These are phyloP conservation scores for Yamadazyma ubonensis DNA, from an alignment of 805 yeast species.

Conservation along the genomic window DNA sequence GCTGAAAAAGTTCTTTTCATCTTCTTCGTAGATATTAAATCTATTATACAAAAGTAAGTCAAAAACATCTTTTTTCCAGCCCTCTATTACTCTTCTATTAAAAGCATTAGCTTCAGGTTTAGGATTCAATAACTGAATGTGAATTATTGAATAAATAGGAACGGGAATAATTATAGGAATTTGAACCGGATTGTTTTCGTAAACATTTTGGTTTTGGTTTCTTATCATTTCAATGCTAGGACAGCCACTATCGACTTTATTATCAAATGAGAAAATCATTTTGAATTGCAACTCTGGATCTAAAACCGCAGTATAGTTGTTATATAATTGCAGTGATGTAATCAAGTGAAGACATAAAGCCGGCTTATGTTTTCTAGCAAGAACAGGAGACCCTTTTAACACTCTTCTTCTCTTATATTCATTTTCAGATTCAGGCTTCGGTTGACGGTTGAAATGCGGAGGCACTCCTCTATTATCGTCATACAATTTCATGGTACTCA, in stretches of 20 bases:
- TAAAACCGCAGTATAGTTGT: constrained; percentile 25
- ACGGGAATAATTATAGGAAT: constrained; percentile 38
- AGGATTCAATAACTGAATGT: constrained; percentile 18
- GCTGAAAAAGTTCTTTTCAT: constrained; percentile 20
- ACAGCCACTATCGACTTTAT: constrained; percentile 27
- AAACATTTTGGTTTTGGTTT: constrained; percentile 10
- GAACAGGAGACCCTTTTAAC: background rate
- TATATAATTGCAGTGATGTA: constrained; percentile 35
- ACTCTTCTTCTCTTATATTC: constrained; percentile 12
- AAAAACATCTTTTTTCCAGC: constrained; percentile 34
- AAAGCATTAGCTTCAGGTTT: constrained; percentile 14
- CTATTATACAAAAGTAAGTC: constrained; percentile 31
- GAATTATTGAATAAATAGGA: constrained; percentile 23
- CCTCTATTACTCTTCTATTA: constrained; percentile 21
- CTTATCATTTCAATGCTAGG: constrained; percentile 39
- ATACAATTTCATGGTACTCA: constrained; percentile 61
- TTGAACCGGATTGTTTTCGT: constrained; percentile 13
- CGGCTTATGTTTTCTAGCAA: constrained; percentile 8
- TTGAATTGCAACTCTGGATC: constrained; percentile 22
- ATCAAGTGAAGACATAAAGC: constrained; percentile 25
- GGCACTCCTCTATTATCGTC: constrained; percentile 29
- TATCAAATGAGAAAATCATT: constrained; percentile 38
- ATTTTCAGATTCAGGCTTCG: constrained; percentile 10
- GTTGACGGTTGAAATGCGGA: constrained; percentile 2
- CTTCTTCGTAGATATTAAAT: constrained; percentile 18